Evolutionary conservation across 2,329 filamentous ascomycete species (phyloP).

Genomic region (Lasiodiplodia gonubiensis): DNA sequence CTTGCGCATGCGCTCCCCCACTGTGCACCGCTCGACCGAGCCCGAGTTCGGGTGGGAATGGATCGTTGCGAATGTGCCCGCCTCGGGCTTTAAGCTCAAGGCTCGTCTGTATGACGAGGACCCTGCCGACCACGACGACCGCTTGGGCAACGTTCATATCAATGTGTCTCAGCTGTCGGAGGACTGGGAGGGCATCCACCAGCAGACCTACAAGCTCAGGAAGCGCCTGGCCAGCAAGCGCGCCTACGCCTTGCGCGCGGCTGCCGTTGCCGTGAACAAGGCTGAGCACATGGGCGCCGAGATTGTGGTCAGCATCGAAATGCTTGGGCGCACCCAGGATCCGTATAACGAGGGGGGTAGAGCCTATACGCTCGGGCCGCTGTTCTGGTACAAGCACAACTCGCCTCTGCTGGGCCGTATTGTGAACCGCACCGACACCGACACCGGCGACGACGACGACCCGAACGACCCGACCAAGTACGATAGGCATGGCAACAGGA

Average conservation of each 20-base stretch:
- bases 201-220: constrained; percentile 72
- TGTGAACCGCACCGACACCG: constrained; percentile 68
- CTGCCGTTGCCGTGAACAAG: constrained; percentile 67
- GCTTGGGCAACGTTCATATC: constrained; percentile 84
- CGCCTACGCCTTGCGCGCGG: constrained; percentile 76
- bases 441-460: constrained; percentile 51
- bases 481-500: constrained; percentile 49
- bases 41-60: constrained; percentile 85
- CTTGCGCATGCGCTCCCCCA: constrained; percentile 75
- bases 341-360: constrained; percentile 67
- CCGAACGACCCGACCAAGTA: constrained; percentile 26
- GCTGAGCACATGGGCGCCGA: constrained; percentile 71
- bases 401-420: constrained; percentile 87
- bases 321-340: constrained; percentile 70
- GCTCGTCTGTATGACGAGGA: constrained; percentile 91
- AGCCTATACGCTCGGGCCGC: constrained; percentile 81
- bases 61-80: constrained; percentile 85
- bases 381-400: constrained; percentile 79
- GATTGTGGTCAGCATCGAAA: constrained; percentile 74
- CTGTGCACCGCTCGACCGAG: constrained; percentile 72
- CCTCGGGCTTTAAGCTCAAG: constrained; percentile 81
- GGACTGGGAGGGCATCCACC: constrained; percentile 70
- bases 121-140: constrained; percentile 81
- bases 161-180: constrained; percentile 65
- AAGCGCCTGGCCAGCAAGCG: constrained; percentile 87